A percentile compares a stretch with the other conserved stretches of the same genome.
Conservation (phyloP, 2,329 filamentous ascomycete genomes). For the Aspergillus awamori region DNA sequence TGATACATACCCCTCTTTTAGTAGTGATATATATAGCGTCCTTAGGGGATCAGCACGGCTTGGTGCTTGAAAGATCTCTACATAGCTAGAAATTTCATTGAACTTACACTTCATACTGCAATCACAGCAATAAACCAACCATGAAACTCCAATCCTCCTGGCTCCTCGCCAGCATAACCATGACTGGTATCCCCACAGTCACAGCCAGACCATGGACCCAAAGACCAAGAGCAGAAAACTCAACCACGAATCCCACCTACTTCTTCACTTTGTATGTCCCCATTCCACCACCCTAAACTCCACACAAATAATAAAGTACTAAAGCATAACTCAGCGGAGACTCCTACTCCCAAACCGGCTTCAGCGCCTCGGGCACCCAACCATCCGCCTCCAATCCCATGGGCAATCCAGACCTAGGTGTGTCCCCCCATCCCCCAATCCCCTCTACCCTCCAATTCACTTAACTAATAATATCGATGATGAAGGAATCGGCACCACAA, state of each 20-base stretch:
- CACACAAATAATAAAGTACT: slow-evolving; percentile 2
- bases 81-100: not conserved
- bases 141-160: slow-evolving; percentile 18
- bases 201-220: slow-evolving; percentile 23
- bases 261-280: slow-evolving; percentile 47
- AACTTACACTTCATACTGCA: not conserved
- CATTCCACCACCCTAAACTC: not conserved
- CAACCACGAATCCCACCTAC: slow-evolving; percentile 28
- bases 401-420: slow-evolving; percentile 58
- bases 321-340: slow-evolving; percentile 51
- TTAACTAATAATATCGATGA: not conserved
- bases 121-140: not conserved
- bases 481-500: slow-evolving; percentile 53
- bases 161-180: slow-evolving; percentile 10
- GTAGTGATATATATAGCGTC: not conserved
- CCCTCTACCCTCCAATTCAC: not conserved
- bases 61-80: not conserved
- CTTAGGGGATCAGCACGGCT: not conserved
- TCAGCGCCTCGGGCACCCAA: slow-evolving; percentile 55
- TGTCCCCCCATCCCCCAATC: not conserved
- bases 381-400: slow-evolving; percentile 60
- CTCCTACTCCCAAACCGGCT: slow-evolving; percentile 63
- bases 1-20: not conserved
- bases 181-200: slow-evolving; percentile 17
- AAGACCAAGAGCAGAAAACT: not conserved